Evolutionary conservation across 2,329 filamentous ascomycete genomes (phyloP).

Genomic region (Blastomyces percursus): DNA sequence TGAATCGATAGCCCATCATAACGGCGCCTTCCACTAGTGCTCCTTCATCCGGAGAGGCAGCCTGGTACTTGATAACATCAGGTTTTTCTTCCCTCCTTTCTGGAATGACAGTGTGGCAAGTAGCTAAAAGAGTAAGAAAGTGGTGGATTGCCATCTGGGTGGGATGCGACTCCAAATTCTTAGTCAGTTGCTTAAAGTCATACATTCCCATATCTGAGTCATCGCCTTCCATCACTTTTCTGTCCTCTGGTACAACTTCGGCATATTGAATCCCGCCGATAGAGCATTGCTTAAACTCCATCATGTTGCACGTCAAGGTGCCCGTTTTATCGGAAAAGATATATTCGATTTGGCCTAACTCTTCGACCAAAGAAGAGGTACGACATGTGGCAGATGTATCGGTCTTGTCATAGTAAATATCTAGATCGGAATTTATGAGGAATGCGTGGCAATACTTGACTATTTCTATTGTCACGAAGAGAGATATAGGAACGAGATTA

Average conservation of each 20-base stretch:
- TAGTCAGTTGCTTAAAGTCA: slow-evolving; percentile 64
- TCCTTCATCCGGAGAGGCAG: slow-evolving; percentile 91
- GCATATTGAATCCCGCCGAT: slow-evolving; percentile 92
- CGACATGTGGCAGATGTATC: slow-evolving; percentile 93
- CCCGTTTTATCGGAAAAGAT: slow-evolving; percentile 98
- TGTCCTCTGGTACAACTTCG: slow-evolving; percentile 83
- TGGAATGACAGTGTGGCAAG: slow-evolving; percentile 95
- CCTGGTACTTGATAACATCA: slow-evolving; percentile 89
- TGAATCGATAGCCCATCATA: slow-evolving; percentile 75
- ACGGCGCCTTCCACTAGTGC: slow-evolving; percentile 91
- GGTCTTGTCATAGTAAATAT: slow-evolving; percentile 94
- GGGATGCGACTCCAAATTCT: slow-evolving; percentile 56
- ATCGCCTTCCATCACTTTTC: slow-evolving; percentile 66
- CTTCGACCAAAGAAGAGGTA: slow-evolving; percentile 92
- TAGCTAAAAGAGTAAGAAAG: slow-evolving; percentile 75
- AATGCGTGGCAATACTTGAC: slow-evolving; percentile 99
- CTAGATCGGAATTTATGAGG: slow-evolving; percentile 91
- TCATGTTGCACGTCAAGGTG: slow-evolving; percentile 93
- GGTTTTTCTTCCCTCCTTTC: slow-evolving; percentile 69
- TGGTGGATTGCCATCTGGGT: slow-evolving; percentile 59
- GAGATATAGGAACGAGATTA: slow-evolving; percentile 88
- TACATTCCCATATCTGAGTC: slow-evolving; percentile 67
- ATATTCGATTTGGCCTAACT: slow-evolving; percentile 95
- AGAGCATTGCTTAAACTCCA: slow-evolving; percentile 94
- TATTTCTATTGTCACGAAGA: slow-evolving; percentile 94